These are phyloP conservation scores for Emericellopsis terricola DNA, from an alignment of 495 filamentous ascomycete genomes.

Conservation along the genomic window DNA sequence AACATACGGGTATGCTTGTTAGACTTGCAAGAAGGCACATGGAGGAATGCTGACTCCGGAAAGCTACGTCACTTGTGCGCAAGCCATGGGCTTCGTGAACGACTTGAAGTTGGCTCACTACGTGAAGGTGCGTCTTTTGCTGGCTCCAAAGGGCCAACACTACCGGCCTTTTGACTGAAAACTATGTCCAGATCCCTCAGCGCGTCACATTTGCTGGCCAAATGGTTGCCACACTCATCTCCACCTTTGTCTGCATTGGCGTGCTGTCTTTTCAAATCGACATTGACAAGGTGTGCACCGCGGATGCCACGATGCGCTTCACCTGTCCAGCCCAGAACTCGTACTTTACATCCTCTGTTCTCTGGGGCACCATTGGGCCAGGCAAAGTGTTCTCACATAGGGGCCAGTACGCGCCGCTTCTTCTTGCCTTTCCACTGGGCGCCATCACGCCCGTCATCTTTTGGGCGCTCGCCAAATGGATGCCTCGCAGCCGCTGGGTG, in stretches of 20 bases:
- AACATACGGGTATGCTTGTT: constrained; percentile 20
- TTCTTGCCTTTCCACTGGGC: constrained; percentile 21
- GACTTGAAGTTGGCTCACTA: constrained; percentile 28
- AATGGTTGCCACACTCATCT: constrained; percentile 20
- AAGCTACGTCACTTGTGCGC: constrained; percentile 23
- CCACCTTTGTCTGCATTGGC: constrained; percentile 20
- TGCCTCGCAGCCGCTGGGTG: constrained; percentile 13
- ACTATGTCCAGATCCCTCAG: constrained; percentile 21
- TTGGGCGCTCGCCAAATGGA: constrained; percentile 12
- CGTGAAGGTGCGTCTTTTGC: too few species aligned
- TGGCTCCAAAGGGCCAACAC: too few species aligned
- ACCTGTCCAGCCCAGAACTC: constrained; percentile 23
- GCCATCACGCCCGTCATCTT: constrained; percentile 13
- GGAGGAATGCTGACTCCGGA: too few species aligned
- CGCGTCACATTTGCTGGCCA: constrained; percentile 23
- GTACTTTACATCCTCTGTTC: constrained; percentile 24
- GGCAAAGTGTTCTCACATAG: constrained; percentile 20
- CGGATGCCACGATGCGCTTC: constrained; percentile 19
- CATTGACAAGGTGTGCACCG: constrained; percentile 19
- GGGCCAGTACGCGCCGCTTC: constrained; percentile 17
- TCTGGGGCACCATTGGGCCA: constrained; percentile 28
- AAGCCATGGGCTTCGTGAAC: constrained; percentile 17
- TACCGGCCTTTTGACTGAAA: too few species aligned
- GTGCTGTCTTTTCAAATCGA: constrained; percentile 23
- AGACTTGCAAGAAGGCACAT: too few species aligned